A percentile compares a stretch with the other conserved stretches of the same genome.
Evolutionary conservation across 371 early-diverging fungal species (phyloP).

Genomic region (Mortierella sp.): DNA sequence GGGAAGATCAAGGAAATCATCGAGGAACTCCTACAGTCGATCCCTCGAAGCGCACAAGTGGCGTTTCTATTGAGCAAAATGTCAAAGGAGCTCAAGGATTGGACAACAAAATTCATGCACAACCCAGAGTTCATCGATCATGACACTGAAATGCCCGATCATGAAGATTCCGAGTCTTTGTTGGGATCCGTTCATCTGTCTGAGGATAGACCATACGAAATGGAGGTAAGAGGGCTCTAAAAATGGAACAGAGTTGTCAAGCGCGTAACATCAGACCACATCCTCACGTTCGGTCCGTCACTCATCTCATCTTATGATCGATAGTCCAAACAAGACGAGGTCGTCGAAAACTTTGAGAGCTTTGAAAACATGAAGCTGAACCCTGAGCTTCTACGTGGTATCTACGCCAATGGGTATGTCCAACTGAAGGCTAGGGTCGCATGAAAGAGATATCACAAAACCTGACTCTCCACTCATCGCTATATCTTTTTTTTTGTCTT

Average conservation of each 20-base stretch:
- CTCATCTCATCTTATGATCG: background rate
- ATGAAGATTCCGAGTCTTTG: no score
- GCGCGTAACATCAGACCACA: background rate
- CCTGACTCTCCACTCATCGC: no score
- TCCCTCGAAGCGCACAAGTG: slow-evolving; percentile 83
- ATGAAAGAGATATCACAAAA: background rate
- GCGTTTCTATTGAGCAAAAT: slow-evolving; percentile 91
- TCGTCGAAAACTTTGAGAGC: slow-evolving; percentile 26
- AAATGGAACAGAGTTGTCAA: no score
- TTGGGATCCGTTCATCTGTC: no score
- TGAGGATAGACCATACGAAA: no score
- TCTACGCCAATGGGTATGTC: slow-evolving; percentile 30
- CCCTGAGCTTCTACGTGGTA: slow-evolving; percentile 29
- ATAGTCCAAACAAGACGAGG: slow-evolving; percentile 70
- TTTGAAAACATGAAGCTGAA: slow-evolving; percentile 21
- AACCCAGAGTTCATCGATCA: slow-evolving; percentile 90
- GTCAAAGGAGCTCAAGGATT: slow-evolving; percentile 85
- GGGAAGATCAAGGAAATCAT: slow-evolving; percentile 93
- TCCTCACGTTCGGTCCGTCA: background rate
- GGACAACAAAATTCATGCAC: slow-evolving; percentile 87
- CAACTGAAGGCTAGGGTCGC: background rate
- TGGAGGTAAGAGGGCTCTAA: no score
- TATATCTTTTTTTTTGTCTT: background rate
- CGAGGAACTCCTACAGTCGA: slow-evolving; percentile 83
- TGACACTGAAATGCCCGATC: no score